phyloP scores from a whole-genome alignment of 129 eudicot species.

The Helichrysum umbraculigerum region DNA sequence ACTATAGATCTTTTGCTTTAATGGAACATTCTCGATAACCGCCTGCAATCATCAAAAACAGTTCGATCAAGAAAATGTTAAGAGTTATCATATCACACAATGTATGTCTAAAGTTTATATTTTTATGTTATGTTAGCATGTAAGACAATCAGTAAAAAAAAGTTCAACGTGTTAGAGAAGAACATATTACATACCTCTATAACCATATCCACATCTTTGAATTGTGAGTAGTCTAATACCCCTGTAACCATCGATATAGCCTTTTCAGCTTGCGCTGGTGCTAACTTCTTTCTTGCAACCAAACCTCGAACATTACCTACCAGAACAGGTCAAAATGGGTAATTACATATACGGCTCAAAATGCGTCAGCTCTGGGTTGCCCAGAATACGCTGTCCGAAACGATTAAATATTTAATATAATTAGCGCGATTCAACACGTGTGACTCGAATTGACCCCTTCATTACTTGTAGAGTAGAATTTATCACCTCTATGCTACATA shows the following conservation, averaged over 20 bases:
- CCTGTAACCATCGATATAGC: conserved; percentile 80
- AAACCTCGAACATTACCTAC: conserved; percentile 71
- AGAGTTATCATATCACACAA: conserved; percentile 9
- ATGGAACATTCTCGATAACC: conserved; percentile 71
- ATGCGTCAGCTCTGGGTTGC: too few species aligned
- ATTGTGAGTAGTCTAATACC: conserved; percentile 82
- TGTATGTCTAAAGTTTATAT: background rate
- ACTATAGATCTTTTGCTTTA: conserved; percentile 84
- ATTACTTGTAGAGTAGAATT: background rate
- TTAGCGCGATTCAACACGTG: too few species aligned
- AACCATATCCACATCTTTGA: conserved; percentile 85
- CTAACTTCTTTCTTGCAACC: conserved; percentile 75
- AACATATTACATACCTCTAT: conserved; percentile 56
- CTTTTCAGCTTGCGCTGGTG: conserved; percentile 73
- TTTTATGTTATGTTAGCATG: conserved; percentile 12
- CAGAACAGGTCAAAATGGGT: conserved; percentile 11
- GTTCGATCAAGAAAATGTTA: background rate
- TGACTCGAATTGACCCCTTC: too few species aligned
- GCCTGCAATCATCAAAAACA: conserved; percentile 56
- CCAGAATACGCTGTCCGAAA: background rate
- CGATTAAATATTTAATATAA: background rate
- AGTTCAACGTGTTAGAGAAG: conserved; percentile 34
- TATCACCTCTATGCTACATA: background rate
- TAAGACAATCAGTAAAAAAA: conserved; percentile 33
- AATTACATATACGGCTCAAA: too few species aligned